Evolutionary conservation across 1,284 basidiomycete genomes (phyloP), one percentile per base, ranked within the genome.

Genomic region (Dichomitus squalens): DNA sequence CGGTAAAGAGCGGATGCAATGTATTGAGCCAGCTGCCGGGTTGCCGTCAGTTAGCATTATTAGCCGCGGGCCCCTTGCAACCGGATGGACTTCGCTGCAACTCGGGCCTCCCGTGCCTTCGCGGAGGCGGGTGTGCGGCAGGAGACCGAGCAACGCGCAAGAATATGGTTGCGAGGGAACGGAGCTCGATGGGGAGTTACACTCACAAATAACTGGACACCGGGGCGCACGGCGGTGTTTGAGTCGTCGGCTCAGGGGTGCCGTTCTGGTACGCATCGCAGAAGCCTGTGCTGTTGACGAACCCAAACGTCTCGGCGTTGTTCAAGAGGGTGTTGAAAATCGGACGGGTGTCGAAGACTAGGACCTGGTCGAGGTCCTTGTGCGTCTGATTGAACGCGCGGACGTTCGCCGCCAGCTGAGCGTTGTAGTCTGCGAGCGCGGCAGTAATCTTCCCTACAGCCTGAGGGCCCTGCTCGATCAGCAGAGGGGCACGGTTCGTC

Each of bases 171-270:
- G 50, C 29, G 34, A 44, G 27, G 21, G 41, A 35, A 11, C 18
- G 20, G 18, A n/a, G n/a, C 38, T 3, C 39, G n/a, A 18, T 39
- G 46, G 25, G 52, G n/a, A n/a, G n/a, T n/a, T n/a, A 21, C 8
- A 76, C 83, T 71, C 67, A 85, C 85, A 87, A 87, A 66, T 86
- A 87, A 49, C 74, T 85, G 16, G 82, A 82, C 40, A 85, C 83
- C 3, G 84, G 85, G 7, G 83, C 84, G 68, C 83, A 87, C 0
- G 79, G 79, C 7, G 75, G 68, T 7, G 79, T 74, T 68, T 86
- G 82, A 29, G 82, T 84, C 18, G 79, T 81, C 49, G 57, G 63
- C 5, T 73, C 70, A 1, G 79, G 75, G 0, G 83, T 85, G 16
- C 85, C 85, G 64, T 82, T 81, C 68, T 81, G 71, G 68, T 87